Evolutionary conservation across 164 flowering plant species (phyloP).

Genomic region (Aristolochia californica): DNA sequence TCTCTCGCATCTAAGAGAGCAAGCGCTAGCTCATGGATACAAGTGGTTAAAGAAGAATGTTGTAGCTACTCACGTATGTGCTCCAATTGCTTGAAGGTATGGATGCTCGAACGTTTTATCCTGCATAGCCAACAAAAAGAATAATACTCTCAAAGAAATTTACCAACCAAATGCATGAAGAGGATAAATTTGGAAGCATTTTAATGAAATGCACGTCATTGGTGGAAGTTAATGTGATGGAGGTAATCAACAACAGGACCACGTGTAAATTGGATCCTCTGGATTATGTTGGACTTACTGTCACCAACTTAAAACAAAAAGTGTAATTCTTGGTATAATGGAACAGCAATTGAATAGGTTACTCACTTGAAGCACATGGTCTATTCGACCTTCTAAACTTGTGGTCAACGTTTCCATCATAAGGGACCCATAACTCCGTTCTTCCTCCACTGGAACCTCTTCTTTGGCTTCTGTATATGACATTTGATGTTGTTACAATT

Average conservation of each 20-base stretch:
- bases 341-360: too few species aligned
- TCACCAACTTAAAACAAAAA: too few species aligned
- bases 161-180: background rate
- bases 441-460: slow-evolving; percentile 27
- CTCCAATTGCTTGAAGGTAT: slow-evolving; percentile 65
- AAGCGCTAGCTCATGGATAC: background rate
- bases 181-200: too few species aligned
- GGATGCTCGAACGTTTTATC: slow-evolving; percentile 89
- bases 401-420: slow-evolving; percentile 86
- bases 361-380: slow-evolving; percentile 82
- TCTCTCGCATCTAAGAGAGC: background rate
- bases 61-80: slow-evolving; percentile 71
- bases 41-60: background rate
- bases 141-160: background rate
- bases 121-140: slow-evolving; percentile 29
- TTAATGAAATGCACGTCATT: too few species aligned
- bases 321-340: too few species aligned
- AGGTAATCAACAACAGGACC: too few species aligned
- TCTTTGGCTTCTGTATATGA: slow-evolving; percentile 38
- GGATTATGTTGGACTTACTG: too few species aligned
- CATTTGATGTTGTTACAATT: background rate
- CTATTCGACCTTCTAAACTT: slow-evolving; percentile 63
- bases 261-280: too few species aligned
- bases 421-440: slow-evolving; percentile 71
- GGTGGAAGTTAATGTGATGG: too few species aligned